Base-by-base conservation (phyloP, 495 filamentous ascomycete genomes). In the Talaromyces liani region DNA sequence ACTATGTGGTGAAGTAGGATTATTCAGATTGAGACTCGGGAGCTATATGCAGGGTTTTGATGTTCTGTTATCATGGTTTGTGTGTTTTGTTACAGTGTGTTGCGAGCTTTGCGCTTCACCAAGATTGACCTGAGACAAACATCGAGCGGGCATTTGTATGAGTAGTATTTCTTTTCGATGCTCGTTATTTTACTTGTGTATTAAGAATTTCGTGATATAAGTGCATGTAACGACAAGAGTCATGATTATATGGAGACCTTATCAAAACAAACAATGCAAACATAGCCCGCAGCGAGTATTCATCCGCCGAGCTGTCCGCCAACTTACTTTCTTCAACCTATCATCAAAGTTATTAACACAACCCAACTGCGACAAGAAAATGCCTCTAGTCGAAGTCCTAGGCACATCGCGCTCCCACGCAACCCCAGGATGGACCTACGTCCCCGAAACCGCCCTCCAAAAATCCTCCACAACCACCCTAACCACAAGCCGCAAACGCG, bases 391-490 rank as follows among this genome's bases (percentile, higher is more conserved):
- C 68, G 87, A 93, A 72, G 85, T 93, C 57, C 77, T 97, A 54
- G 87, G 90, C 16, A 87, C 79, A 71, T 82, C 87, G 3, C 84
- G 84, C 49, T 84, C 85, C 20, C 82, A 82, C 62, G 77, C 79
- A 58, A 89, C 89, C 1, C 92, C 92, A 0, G 92, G 92, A 64
- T 97, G 89, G 86, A 89, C 90, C 47, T 94, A 94, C 72, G 91
- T 96, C 20, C 85, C 91, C 34, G 89, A 95, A 67, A 84, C 83
- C n/a, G 82, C 81, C 64, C 79, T 82, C 65, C 45, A 49, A 49
- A 49, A 49, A 49, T 49, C 45, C 14, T 78, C 85, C 49, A 27
- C 22, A 24, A 84, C 87, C 8, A 12, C 60, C 79, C 77, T 79
- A 65, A 74, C 82, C 66, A 78, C 86, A 55, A 72, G 78, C 54